phyloP scores from a whole-genome alignment of 2,329 filamentous ascomycete genomes.

The Beauveria varroae region DNA sequence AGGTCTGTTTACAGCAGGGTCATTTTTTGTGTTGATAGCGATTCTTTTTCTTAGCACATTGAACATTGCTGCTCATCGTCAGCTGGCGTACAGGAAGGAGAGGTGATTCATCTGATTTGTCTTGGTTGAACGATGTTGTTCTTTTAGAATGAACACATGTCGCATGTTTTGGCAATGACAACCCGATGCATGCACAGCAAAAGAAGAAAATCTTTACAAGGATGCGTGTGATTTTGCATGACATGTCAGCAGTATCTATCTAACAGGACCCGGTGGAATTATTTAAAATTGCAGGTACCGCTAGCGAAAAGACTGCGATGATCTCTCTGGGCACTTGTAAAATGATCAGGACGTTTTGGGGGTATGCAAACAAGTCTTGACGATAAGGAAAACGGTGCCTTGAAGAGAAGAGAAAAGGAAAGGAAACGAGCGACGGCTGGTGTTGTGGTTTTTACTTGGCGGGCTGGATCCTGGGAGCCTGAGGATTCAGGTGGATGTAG shows the following conservation, averaged over 20 bases:
- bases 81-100: background rate
- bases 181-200: too few species aligned
- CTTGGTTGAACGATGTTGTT: background rate
- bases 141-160: background rate
- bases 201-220: background rate
- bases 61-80: background rate
- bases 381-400: conserved; percentile 90
- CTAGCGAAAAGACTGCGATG: conserved; percentile 92
- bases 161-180: background rate
- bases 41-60: background rate
- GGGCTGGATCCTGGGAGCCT: conserved; percentile 14
- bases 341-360: conserved; percentile 87
- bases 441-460: conserved; percentile 20
- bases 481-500: conserved; percentile 14
- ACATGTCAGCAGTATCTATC: conserved; percentile 90
- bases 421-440: conserved; percentile 19
- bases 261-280: conserved; percentile 76
- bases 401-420: conserved; percentile 34
- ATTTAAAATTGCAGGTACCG: conserved; percentile 63
- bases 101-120: background rate
- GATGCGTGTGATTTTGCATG: background rate
- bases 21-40: background rate
- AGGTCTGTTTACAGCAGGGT: background rate
- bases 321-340: conserved; percentile 73
- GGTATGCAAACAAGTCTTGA: conserved; percentile 62